phyloP scores from a whole-genome alignment of 306 rosid species.

The Vigna nakashimae region DNA sequence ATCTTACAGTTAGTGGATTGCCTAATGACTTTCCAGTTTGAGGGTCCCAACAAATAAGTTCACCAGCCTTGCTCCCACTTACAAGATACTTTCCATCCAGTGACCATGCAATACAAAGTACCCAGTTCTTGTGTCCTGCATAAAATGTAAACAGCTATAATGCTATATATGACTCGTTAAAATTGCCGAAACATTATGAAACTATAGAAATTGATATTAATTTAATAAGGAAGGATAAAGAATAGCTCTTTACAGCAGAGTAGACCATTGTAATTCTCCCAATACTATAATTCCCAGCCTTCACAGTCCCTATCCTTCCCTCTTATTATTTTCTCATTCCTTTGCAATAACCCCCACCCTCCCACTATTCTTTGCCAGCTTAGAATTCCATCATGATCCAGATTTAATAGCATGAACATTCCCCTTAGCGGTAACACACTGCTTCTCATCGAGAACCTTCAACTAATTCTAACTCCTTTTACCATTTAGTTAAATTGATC shows the following conservation, averaged over 20 bases:
- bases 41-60: slow-evolving; percentile 92
- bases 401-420: too few species aligned
- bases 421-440: too few species aligned
- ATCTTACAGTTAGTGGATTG: slow-evolving; percentile 67
- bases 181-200: slow-evolving; percentile 15
- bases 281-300: slow-evolving; percentile 1
- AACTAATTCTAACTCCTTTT: neutral
- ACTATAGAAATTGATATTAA: slow-evolving; percentile 18
- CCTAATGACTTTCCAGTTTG: slow-evolving; percentile 83
- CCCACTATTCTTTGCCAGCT: too few species aligned
- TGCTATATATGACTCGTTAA: neutral
- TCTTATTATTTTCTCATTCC: neutral
- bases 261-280: neutral
- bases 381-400: too few species aligned
- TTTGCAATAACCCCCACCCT: too few species aligned
- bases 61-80: slow-evolving; percentile 95
- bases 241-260: slow-evolving; percentile 12
- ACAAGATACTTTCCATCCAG: slow-evolving; percentile 92
- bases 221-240: neutral
- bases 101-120: slow-evolving; percentile 95
- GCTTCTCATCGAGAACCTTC: too few species aligned
- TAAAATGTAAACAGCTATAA: slow-evolving; percentile 13
- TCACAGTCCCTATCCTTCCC: slow-evolving; percentile 1
- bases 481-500: slow-evolving; percentile 6
- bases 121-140: slow-evolving; percentile 94